phyloP scores from a whole-genome alignment of 2,329 filamentous ascomycete genomes.

The Ambrosiella beaveri region DNA sequence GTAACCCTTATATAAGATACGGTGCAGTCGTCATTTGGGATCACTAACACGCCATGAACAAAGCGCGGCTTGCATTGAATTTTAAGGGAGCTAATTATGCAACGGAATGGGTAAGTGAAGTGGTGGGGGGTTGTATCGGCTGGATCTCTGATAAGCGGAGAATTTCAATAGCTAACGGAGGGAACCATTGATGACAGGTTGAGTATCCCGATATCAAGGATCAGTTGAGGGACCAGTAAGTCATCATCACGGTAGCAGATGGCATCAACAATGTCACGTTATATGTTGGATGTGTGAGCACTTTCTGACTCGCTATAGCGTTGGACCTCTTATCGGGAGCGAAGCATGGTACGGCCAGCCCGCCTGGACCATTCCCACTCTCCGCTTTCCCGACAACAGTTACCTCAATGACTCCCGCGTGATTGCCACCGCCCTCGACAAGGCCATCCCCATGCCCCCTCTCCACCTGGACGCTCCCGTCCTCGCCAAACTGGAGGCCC shows the following conservation, averaged over 20 bases:
- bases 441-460: conserved; percentile 37
- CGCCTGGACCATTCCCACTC: conserved; percentile 37
- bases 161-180: neutral
- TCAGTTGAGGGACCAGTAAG: conserved; percentile 36
- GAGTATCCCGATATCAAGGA: conserved; percentile 50
- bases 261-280: no score
- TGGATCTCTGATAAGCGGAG: neutral
- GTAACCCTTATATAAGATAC: neutral
- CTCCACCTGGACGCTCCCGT: conserved; percentile 39
- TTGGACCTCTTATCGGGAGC: conserved; percentile 23
- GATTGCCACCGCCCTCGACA: conserved; percentile 44
- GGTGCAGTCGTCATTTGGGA: conserved; percentile 10
- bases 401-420: conserved; percentile 46
- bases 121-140: neutral
- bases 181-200: conserved; percentile 20
- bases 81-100: conserved; percentile 50
- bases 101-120: conserved; percentile 39
- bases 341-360: conserved; percentile 14
- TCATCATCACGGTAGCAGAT: conserved; percentile 1
- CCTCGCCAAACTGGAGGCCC: conserved; percentile 26
- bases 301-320: conserved; percentile 15
- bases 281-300: no score
- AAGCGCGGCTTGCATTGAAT: conserved; percentile 49
- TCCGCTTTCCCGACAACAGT: conserved; percentile 36
- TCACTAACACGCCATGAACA: neutral